These are phyloP conservation scores for Cicer arietinum DNA, from an alignment of 306 rosid genomes.

Conservation along the genomic window DNA sequence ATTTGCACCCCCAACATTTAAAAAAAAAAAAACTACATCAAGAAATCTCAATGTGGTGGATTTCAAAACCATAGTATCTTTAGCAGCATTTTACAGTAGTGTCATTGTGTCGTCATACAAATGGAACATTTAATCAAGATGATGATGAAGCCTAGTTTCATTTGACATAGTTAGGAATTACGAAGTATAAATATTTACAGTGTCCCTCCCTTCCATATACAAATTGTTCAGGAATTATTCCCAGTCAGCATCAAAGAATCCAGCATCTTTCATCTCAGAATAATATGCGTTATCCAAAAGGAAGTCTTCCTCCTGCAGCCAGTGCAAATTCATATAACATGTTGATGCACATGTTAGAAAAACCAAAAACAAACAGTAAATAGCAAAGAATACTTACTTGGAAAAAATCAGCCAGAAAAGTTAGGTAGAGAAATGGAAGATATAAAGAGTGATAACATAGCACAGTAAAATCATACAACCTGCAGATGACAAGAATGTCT, in stretches of 20 bases:
- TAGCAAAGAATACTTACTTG: slow-evolving; percentile 49
- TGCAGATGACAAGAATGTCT: slow-evolving; percentile 43
- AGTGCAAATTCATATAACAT: slow-evolving; percentile 19
- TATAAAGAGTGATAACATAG: slow-evolving; percentile 70
- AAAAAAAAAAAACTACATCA: neutral
- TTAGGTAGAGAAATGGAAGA: slow-evolving; percentile 72
- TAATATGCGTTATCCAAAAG: slow-evolving; percentile 78
- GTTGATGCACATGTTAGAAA: slow-evolving; percentile 22
- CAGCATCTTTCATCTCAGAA: slow-evolving; percentile 90
- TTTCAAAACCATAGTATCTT: slow-evolving; percentile 50
- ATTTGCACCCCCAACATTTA: neutral
- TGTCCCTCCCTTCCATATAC: slow-evolving; percentile 27
- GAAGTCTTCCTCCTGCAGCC: slow-evolving; percentile 72
- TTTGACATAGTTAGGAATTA: slow-evolving; percentile 52
- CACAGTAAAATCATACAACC: slow-evolving; percentile 68
- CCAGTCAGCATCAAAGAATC: slow-evolving; percentile 89
- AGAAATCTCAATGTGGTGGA: slow-evolving; percentile 47
- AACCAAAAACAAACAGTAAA: slow-evolving; percentile 16
- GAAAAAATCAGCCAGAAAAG: slow-evolving; percentile 76
- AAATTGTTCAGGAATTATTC: slow-evolving; percentile 52
- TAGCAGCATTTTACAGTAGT: slow-evolving; percentile 51
- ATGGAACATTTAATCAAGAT: slow-evolving; percentile 38
- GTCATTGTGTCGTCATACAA: slow-evolving; percentile 26
- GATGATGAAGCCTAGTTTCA: slow-evolving; percentile 51
- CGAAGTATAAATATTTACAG: slow-evolving; percentile 46